These are phyloP conservation scores for Aspergillus heteromorphus DNA, from an alignment of 495 filamentous ascomycete genomes.

Conservation along the genomic window DNA sequence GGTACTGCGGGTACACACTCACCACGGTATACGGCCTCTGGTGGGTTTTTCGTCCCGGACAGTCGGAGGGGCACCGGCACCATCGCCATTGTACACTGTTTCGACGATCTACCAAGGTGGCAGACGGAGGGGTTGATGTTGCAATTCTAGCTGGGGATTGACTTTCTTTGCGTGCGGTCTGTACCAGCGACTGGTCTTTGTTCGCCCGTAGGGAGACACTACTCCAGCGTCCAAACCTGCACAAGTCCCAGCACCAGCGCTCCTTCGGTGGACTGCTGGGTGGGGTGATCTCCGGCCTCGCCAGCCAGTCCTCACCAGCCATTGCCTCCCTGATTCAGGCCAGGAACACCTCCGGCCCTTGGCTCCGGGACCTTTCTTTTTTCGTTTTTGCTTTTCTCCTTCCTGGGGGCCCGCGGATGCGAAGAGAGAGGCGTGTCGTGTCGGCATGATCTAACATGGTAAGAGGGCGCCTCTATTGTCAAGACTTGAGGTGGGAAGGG, in stretches of 20 bases:
- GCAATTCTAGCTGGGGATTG: constrained; percentile 8
- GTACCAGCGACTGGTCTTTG: constrained; percentile 14
- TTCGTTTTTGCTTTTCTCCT: constrained; percentile 8
- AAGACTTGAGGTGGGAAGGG: not conserved
- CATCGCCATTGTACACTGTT: not conserved
- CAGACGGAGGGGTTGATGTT: constrained; percentile 4
- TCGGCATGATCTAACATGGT: not conserved
- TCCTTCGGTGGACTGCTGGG: constrained; percentile 17
- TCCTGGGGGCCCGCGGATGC: not conserved
- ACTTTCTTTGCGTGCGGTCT: constrained; percentile 7
- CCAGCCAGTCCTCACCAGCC: constrained; percentile 23
- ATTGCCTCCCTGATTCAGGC: constrained; percentile 23
- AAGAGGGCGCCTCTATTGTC: not conserved
- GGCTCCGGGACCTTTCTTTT: constrained; percentile 13
- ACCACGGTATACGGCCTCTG: not conserved
- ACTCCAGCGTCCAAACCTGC: constrained; percentile 8
- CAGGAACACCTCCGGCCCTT: constrained; percentile 27
- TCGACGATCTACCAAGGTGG: not conserved
- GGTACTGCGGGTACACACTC: not conserved
- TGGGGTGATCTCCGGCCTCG: constrained; percentile 24
- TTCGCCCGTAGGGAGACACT: constrained; percentile 3
- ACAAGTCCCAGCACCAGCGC: constrained; percentile 17
- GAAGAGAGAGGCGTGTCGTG: not conserved
- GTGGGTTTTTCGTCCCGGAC: not conserved
- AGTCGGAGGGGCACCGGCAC: constrained; percentile 5